Base-by-base conservation (phyloP, 148 eudicot genomes). In the Talinum fruticosum region DNA sequence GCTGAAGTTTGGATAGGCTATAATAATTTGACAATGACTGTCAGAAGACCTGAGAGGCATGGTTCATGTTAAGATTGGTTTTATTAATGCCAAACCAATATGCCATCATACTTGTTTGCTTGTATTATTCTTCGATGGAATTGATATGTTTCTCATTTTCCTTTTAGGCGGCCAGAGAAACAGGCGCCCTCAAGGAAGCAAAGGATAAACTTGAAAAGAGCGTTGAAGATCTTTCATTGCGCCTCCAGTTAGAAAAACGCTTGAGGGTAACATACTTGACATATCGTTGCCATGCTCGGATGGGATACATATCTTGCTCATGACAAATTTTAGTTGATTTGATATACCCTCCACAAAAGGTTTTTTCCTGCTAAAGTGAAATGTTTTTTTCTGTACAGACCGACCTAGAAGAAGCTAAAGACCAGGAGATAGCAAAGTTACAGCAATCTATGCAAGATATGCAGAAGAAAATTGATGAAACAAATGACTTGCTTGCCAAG, bases 191-290 rank as follows among this genome's bases (percentile, higher is more conserved):
- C 47, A 87, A 90, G 87, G 93, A 90, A 89, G 93, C 92, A 59
- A 93, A 93, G 79, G 91, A 89, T 86, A 90, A 89, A 75, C 94
- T 96, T 79, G 99, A 96, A 84, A 96, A 93, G 78, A 86, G 82
- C 54, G 92, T 90, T 71, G 95, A 96, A 87, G 99, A 96, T 53
- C 93, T 93, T 71, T 87, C 91, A 47, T 83, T 87, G 89, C 90
- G 96, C 61, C 79, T 93, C 64, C 97, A 91, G 89, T 84, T 89
- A 57, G 97, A 96, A 84, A 91, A 93, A 84, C 93, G 91, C 51
- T 68, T 88, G 72, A 90, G 90, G 97, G 99, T 96, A 87, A 92
- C 71, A 79, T 74, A 68, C 67, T 45, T 32, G 54, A 66, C 54
- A 33, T 14, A 59, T 61, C 19, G 29, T 71, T 51, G 70, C 37